Base-by-base conservation (phyloP, 768 basidiomycete genomes). In the Podaxis mareebaensis region DNA sequence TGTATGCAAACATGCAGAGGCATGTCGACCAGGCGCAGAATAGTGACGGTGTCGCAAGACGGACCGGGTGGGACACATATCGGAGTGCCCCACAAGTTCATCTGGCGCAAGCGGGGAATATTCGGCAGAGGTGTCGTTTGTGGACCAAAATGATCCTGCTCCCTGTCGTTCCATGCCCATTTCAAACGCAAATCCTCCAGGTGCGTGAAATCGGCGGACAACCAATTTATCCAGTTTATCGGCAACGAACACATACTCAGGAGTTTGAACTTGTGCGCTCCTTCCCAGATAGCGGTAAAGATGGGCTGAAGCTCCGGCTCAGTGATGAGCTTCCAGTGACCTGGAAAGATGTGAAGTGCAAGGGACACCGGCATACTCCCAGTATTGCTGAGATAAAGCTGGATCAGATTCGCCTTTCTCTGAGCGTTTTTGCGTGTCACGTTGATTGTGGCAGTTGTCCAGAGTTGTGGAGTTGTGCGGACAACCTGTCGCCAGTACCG, bases 111-210 rank as follows among this genome's bases (percentile, higher is more conserved):
- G 4, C 12, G 4, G 30, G 53, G 53, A 36, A 54, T 2, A 20
- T n/a, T n/a, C 4, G 53, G 3, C 20, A 54, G 20, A n/a, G 17
- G 33, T 6, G 53, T 36, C 20, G 8, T 38, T 36, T 36, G 53
- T 11, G 11, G n/a, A 17, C 53, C 53, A 17, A n/a, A 38, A 17
- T n/a, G 11, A 54, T 15, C 28, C 11, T 8, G 12, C 22, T 24
- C 48, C 22, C n/a, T 49, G 20, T 54, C 53, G 7, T 12, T 33
- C 53, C 53, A 54, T 5, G 53, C 30, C 53, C 53, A 54, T 54
- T 54, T 54, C 33, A 54, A 13, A n/a, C 36, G 53, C n/a, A 54
- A 20, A 11, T 54, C 53, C 53, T 54, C 33, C 17, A 54, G 53
- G 11, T 36, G 53, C 6, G 20, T 22, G 53, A 54, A 54, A 20